Conservation (phyloP, 805 yeast species). For the Ogataea ramenticola region DNA sequence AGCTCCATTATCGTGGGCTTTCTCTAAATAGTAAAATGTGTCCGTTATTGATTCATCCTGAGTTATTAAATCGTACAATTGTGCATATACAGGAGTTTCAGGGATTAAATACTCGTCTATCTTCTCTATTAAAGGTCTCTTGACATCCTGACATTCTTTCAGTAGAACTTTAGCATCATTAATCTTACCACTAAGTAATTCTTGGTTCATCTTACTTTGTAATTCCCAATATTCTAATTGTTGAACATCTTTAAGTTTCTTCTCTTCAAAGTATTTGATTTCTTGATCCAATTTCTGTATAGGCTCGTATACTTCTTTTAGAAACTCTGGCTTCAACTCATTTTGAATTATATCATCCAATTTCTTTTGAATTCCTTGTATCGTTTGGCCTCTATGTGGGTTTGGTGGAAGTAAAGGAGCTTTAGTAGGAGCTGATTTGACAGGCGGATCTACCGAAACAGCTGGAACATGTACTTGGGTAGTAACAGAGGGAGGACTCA, state of each 20-base stretch:
- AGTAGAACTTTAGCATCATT: conserved; percentile 5
- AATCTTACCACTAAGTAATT: conserved; percentile 10
- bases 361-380: background rate
- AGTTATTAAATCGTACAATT: conserved; percentile 55
- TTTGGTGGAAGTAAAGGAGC: conserved; percentile 23
- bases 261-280: conserved; percentile 13
- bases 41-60: conserved; percentile 70
- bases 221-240: conserved; percentile 9
- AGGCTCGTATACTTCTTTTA: conserved; percentile 2
- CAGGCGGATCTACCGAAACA: background rate
- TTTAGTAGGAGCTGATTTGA: background rate
- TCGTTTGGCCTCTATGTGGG: conserved; percentile 14
- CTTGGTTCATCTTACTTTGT: conserved; percentile 17
- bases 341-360: background rate
- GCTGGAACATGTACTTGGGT: background rate
- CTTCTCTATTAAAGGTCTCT: conserved; percentile 7
- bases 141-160: conserved; percentile 3
- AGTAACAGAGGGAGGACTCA: no score
- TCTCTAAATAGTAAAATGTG: conserved; percentile 48
- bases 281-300: conserved; percentile 10
- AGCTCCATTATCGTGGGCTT: conserved; percentile 43
- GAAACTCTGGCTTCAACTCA: conserved; percentile 7
- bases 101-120: conserved; percentile 40
- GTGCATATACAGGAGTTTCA: conserved; percentile 48
- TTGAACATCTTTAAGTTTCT: conserved; percentile 9